Base-by-base conservation (phyloP, 2,329 filamentous ascomycete species). In the Stagonosporopsis rhizophila region DNA sequence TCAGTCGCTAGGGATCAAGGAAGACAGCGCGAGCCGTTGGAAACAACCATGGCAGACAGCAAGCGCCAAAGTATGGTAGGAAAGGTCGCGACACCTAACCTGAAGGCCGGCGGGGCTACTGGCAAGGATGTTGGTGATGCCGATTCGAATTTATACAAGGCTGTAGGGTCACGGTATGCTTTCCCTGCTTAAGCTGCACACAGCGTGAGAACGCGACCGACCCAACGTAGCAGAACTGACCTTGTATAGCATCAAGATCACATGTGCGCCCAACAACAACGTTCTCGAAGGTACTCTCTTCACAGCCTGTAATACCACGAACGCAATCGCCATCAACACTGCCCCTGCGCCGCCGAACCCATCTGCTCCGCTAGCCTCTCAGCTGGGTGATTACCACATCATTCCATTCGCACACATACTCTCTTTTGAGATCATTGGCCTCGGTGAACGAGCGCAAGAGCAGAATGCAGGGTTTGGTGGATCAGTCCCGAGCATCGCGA, bases 211-310 rank as follows among this genome's bases (percentile, higher is more conserved):
- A 30, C 28, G 22, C 34, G 22, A 28, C 22, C 20, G 27, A 28
- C 19, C 17, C 17, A 12, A 20, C 41, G 42, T 17, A 39, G 35
- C 32, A 22, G 30, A 20, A 45, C 67, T 72, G 44, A 72, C 59
- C 40, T 47, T 34, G 27, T 20, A 34, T 70, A 87, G 85, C 56
- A 78, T 88, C 67, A 85, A 83, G 63, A 73, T 88, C 61, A 86
- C 80, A 52, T 87, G 84, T 46, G 78, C 80, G 15, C 75, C 80
- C 25, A 80, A 78, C 51, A 76, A 81, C 48, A 79, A 80, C 39
- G 82, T 80, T 22, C 75, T 86, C 56, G 85, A 88, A 72, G 86
- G 86, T 66, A 85, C 80, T 17, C 79, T 89, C 55, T 88, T 86
- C 74, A 86, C 85, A 25, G 84, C 83, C 41, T 85, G 83, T 70